Evolutionary conservation across 805 yeast species (phyloP), one percentile per base, ranked within the genome.

Genomic region (Jamesozyma spencerorum): DNA sequence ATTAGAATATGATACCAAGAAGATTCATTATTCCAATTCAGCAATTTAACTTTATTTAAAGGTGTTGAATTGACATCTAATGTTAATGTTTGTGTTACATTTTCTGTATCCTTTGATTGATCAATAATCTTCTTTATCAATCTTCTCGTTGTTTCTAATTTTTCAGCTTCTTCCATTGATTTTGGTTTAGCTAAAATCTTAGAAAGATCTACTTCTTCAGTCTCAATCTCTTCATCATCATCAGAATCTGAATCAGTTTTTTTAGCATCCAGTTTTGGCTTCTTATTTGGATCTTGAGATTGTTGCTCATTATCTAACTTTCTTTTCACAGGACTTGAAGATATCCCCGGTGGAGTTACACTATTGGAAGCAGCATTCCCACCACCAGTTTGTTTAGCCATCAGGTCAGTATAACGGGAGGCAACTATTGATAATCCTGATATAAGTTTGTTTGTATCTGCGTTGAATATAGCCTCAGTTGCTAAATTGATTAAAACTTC

Each of bases 1-100:
- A 86, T 75, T 31, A 88, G 65, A 12, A 90, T 54, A 3, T 79
- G 66, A 12, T 85, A 64, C 95, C 96, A 87, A 1, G 90, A 76
- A 46, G 79, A 80, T 31, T 70, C 72, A 37, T 72, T 76, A 7
- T 78, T 72, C 70, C 90, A 73, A 38, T 76, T 77, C 13, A 69
- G 52, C 38, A 59, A 39, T 31, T 53, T 53, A 14, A 55, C 42
- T 34, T 51, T 55, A 30, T 54, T 43, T 26, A 56, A 41, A 10
- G 57, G 52, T 17, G 41, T 14, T 11, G 19, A 29, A 7, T 28
- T 19, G 18, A 18, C 33, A 5, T 29, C 5, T 3, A 17, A 10
- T 11, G 37, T 19, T 15, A 39, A 18, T 11, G 18, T n/a, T 19
- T 37, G 38, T 3, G 28, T 26, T 1, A 15, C 24, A 7, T 42